phyloP scores from a whole-genome alignment of 176 grass and related monocot species.

The Lolium multiflorum region DNA sequence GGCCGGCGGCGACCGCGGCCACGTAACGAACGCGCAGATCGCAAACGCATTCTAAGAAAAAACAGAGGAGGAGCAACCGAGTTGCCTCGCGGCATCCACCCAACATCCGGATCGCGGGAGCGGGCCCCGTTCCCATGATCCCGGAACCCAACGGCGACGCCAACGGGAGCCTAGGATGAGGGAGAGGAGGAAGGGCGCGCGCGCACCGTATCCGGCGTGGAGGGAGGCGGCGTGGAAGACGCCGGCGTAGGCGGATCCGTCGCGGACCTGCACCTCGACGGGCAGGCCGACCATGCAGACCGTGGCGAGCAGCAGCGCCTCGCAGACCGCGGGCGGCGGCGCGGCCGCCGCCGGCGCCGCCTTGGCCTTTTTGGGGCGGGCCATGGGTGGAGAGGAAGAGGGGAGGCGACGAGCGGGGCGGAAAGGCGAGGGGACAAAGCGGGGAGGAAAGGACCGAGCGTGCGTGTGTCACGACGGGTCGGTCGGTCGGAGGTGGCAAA shows the following conservation, averaged over 20 bases:
- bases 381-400: slow-evolving; percentile 22
- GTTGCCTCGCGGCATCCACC: slow-evolving; percentile 12
- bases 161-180: not conserved
- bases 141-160: not conserved
- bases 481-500: not conserved
- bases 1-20: not conserved
- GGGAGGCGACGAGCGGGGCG: slow-evolving; percentile 25
- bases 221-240: slow-evolving; percentile 92
- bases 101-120: slow-evolving; percentile 42
- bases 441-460: not conserved
- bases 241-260: slow-evolving; percentile 93
- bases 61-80: not conserved
- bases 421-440: not conserved
- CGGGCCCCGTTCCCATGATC: slow-evolving; percentile 37
- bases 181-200: not conserved
- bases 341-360: slow-evolving; percentile 37
- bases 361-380: slow-evolving; percentile 58
- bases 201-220: slow-evolving; percentile 65
- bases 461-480: not conserved
- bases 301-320: slow-evolving; percentile 69
- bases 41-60: not conserved
- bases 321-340: slow-evolving; percentile 34
- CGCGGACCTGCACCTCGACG: slow-evolving; percentile 88
- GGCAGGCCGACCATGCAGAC: slow-evolving; percentile 81
- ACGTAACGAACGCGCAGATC: slow-evolving; percentile 27